Base-by-base conservation (phyloP, 352 stramenopile genomes). In the Pythium oligandrum region DNA sequence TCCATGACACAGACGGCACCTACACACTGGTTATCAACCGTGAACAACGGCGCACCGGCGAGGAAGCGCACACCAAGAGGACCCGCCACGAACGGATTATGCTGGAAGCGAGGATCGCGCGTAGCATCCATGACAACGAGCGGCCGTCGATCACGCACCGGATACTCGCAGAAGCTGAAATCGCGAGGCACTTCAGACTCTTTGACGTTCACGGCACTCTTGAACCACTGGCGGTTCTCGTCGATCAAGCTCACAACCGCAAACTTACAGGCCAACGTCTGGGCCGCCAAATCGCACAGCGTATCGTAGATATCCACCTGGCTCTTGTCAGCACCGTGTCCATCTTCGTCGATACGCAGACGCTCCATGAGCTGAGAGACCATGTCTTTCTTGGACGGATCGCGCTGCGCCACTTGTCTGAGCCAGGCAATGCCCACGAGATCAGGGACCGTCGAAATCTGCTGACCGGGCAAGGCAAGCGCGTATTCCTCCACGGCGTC, bases 171-270 rank as follows among this genome's bases (percentile, higher is more conserved):
- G 56, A 93, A 93, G 52, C 75, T 90, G 44, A 93, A 90, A 55
- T 90, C 79, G n/a, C 83, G 79, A 31, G 79, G 79, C 61, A 93
- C 79, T 36, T 93, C 78, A 0, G 75, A 76, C 59, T 93, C 79
- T 37, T 76, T 61, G 30, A 93, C 78, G 50, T 89, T 86, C 33
- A 90, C 73, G 26, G 85, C 72, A 52, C 82, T 96, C 70, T 97
- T 95, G 68, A 98, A 98, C 91, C 93, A 98, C 71, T 98, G 91
- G 17, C 93, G 81, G 49, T 97, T 93, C 53, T 96, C 75, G 73
- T 98, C 95, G 30, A 98, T 76, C 12, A 98, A 66, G 52, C 77
- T 90, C 44, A 93, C 83, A 11, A 88, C 80, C 6, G 83, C 83
- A 52, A 85, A 91, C 51, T 88, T 90, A 62, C 80, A 91, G 8